Percentiles rank a stretch among this genome's conserved stretches.
These are phyloP conservation scores for Hibiscus mutabilis DNA, from an alignment of 345 rosid species.

Conservation along the genomic window DNA sequence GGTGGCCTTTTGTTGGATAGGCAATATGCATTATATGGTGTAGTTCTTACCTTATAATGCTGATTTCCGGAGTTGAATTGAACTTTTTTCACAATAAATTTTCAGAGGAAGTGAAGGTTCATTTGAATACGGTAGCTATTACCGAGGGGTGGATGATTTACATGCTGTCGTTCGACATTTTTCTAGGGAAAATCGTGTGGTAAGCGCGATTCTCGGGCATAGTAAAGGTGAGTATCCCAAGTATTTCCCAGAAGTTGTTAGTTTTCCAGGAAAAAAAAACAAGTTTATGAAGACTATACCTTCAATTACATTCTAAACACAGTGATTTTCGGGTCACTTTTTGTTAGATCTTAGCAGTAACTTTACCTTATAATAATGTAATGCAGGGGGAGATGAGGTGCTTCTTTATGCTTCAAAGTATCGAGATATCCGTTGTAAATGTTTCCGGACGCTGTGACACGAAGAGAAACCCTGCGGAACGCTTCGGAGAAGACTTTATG, in stretches of 20 bases:
- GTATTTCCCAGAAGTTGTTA: neutral
- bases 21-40: neutral
- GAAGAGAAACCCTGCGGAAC: conserved; percentile 51
- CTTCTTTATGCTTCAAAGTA: conserved; percentile 84
- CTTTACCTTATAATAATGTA: neutral
- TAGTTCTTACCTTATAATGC: neutral
- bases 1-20: too few species aligned
- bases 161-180: conserved; percentile 53
- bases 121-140: conserved; percentile 59
- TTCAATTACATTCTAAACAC: neutral
- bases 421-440: conserved; percentile 59
- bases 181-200: conserved; percentile 28
- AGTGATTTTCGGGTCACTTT: neutral
- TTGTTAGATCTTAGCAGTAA: neutral
- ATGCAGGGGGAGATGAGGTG: conserved; percentile 74
- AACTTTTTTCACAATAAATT: conserved; percentile 4
- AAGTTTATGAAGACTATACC: neutral
- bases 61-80: neutral
- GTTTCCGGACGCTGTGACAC: conserved; percentile 70
- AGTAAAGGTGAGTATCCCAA: conserved; percentile 58
- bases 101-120: conserved; percentile 84
- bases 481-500: conserved; percentile 54
- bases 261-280: neutral
- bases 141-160: conserved; percentile 70
- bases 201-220: conserved; percentile 59